phyloP scores from a whole-genome alignment of 78 protist species.

The Goniomonas avonlea region DNA sequence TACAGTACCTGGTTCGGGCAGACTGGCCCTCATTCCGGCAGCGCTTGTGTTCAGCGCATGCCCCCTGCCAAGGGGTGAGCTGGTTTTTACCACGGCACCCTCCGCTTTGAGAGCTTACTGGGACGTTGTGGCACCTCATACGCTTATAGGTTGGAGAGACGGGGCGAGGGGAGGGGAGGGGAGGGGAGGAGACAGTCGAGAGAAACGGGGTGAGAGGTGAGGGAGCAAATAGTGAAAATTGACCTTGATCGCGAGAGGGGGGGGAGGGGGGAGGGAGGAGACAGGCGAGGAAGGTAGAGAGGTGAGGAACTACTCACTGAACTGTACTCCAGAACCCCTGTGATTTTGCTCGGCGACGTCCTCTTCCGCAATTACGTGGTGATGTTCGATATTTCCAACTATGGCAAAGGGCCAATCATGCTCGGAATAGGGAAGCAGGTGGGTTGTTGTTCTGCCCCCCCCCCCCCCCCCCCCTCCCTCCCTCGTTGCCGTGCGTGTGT shows the following conservation, averaged over 20 bases:
- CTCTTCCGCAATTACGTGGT: conserved; percentile 24
- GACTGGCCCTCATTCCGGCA: not conserved
- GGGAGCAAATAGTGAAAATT: too few relatives aligned
- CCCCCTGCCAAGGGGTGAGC: not conserved
- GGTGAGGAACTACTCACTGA: too few relatives aligned
- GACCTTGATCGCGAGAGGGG: too few relatives aligned
- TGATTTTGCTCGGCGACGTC: conserved; percentile 24
- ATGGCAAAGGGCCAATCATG: conserved; percentile 18
- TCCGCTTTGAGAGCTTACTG: too few relatives aligned
- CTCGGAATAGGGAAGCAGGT: conserved; percentile 14
- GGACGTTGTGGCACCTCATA: too few relatives aligned
- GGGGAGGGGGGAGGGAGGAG: too few relatives aligned
- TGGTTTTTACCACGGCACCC: too few relatives aligned
- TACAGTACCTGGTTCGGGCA: not conserved
- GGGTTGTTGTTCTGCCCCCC: not conserved
- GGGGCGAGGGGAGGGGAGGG: too few relatives aligned
- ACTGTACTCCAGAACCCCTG: too few relatives aligned
- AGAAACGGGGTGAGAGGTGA: too few relatives aligned
- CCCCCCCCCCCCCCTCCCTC: not conserved
- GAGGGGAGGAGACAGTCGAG: not conserved
- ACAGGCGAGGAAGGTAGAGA: too few relatives aligned
- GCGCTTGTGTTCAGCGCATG: conserved; percentile 17
- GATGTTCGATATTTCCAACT: conserved; percentile 23
- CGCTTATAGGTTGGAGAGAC: too few relatives aligned
- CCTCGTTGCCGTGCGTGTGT: not conserved